Percentiles rank a stretch among this genome's conserved stretches.
Conservation (phyloP, 2,329 filamentous ascomycete species). For the Botryotinia narcissicola region DNA sequence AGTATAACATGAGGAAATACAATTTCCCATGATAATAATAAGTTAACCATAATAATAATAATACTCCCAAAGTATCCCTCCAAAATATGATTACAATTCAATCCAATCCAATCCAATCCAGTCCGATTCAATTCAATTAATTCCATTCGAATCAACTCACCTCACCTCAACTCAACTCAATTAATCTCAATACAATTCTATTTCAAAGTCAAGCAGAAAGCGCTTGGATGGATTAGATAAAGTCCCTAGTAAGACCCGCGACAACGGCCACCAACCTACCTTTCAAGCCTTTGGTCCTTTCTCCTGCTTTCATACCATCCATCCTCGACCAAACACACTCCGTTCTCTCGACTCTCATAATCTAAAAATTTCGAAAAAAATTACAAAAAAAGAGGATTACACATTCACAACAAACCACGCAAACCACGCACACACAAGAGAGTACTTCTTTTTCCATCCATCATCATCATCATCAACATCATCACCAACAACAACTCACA, state of each 20-base stretch:
- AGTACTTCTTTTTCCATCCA: neutral
- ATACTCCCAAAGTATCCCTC: neutral
- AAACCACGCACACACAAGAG: neutral
- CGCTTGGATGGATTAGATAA: slow-evolving; percentile 8
- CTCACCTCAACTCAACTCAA: neutral
- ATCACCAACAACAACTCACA: neutral
- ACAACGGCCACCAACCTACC: slow-evolving; percentile 12
- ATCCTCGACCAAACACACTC: neutral
- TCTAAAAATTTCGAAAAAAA: neutral
- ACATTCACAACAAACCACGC: slow-evolving; percentile 8
- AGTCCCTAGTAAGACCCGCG: slow-evolving; percentile 6
- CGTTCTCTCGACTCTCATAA: neutral
- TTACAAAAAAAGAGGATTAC: neutral
- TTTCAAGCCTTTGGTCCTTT: neutral
- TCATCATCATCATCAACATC: no score
- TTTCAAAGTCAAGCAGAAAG: neutral
- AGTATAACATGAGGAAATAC: neutral
- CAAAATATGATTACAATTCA: neutral
- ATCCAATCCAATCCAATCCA: no score
- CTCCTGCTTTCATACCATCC: neutral
- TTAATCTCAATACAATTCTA: neutral
- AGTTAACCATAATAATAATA: neutral
- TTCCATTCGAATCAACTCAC: no score
- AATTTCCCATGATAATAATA: neutral
- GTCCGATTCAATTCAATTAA: no score